A percentile compares a stretch with the other conserved stretches of the same genome.
phyloP scores from a whole-genome alignment of 768 basidiomycete species.

The Tylopilus rubrobrunneus region DNA sequence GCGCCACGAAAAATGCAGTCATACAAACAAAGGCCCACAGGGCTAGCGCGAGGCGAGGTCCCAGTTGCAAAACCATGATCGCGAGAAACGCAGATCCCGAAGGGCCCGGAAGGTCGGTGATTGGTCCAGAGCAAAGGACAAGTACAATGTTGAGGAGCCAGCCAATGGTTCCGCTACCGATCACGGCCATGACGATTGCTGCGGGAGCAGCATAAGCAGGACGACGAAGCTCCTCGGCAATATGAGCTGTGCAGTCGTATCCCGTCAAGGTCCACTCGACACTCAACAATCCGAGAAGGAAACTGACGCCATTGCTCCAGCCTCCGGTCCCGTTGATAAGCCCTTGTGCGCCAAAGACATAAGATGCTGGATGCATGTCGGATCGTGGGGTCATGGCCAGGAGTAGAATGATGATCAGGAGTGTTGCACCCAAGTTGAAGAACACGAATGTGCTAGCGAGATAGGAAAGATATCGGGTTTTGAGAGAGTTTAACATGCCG shows the following conservation, averaged over 20 bases:
- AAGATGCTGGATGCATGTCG: slow-evolving; percentile 54
- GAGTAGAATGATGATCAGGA: slow-evolving; percentile 42
- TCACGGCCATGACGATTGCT: slow-evolving; percentile 42
- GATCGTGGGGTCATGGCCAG: slow-evolving; percentile 39
- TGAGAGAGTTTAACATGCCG: slow-evolving; percentile 43
- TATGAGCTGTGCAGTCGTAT: slow-evolving; percentile 26
- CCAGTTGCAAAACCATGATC: slow-evolving; percentile 54
- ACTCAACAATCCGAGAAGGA: slow-evolving; percentile 45
- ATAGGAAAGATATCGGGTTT: slow-evolving; percentile 33
- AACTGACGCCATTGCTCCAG: slow-evolving; percentile 37
- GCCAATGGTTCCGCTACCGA: slow-evolving; percentile 47
- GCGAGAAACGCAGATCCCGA: slow-evolving; percentile 54
- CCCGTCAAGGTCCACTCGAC: slow-evolving; percentile 47
- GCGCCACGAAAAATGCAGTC: slow-evolving; percentile 58
- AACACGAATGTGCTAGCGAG: slow-evolving; percentile 38
- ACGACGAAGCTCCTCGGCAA: slow-evolving; percentile 46
- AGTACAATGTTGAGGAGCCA: slow-evolving; percentile 67
- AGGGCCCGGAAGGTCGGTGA: slow-evolving; percentile 46
- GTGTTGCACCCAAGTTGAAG: slow-evolving; percentile 41
- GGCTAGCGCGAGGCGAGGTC: slow-evolving; percentile 46
- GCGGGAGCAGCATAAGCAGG: slow-evolving; percentile 46
- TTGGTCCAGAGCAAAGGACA: slow-evolving; percentile 52
- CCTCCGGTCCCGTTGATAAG: slow-evolving; percentile 43
- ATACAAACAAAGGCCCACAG: slow-evolving; percentile 59
- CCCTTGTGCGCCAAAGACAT: slow-evolving; percentile 49